Evolutionary conservation across 805 yeast species (phyloP).

Genomic region (Hanseniaspora singularis): DNA sequence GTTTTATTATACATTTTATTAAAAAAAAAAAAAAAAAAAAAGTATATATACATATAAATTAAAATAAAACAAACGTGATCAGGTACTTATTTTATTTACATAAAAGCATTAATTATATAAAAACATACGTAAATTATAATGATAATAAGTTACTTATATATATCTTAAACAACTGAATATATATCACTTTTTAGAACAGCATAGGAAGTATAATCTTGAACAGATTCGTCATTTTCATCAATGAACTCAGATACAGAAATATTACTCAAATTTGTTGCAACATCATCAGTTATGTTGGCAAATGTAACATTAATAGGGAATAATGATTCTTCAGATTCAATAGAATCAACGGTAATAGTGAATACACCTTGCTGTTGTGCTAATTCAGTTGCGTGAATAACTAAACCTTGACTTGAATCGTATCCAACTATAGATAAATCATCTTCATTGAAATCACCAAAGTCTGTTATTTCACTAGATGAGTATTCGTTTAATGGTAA

Average conservation of each 20-base stretch:
- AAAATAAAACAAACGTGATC: background rate
- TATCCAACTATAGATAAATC: constrained; percentile 46
- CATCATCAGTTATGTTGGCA: constrained; percentile 33
- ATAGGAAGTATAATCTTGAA: constrained; percentile 31
- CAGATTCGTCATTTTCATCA: constrained; percentile 45
- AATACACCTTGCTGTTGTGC: constrained; percentile 53
- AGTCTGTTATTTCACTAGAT: constrained; percentile 41
- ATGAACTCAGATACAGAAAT: constrained; percentile 53
- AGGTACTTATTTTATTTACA: background rate
- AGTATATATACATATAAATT: background rate
- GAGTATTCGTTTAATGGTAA: constrained; percentile 43
- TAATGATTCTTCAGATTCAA: constrained; percentile 64
- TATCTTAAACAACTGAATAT: background rate
- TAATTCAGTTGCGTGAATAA: constrained; percentile 50
- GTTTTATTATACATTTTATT: too few relatives aligned
- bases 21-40: background rate
- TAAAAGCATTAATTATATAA: background rate
- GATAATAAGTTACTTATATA: too few relatives aligned
- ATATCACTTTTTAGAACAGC: constrained; percentile 3
- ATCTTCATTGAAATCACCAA: constrained; percentile 37
- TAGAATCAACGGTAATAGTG: constrained; percentile 58
- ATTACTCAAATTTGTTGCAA: constrained; percentile 45
- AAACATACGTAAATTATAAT: background rate
- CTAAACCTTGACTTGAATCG: constrained; percentile 52
- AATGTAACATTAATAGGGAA: constrained; percentile 79